phyloP scores from a whole-genome alignment of 495 filamentous ascomycete genomes.

The Aspergillus biplanus region DNA sequence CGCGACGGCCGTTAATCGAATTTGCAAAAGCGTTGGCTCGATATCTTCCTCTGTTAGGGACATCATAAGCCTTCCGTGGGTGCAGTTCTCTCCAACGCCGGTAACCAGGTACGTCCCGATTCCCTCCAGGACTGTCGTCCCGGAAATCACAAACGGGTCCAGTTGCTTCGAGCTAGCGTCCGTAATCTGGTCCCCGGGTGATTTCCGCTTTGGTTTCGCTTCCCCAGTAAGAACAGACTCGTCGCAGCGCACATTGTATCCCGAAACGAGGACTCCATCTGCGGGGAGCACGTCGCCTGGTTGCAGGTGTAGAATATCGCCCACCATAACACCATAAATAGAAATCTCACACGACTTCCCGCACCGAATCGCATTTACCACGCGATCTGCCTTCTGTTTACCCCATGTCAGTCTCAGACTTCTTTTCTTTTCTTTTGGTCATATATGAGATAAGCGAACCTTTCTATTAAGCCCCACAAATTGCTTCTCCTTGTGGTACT shows the following conservation, averaged over 20 bases:
- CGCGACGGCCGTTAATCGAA: too few species aligned
- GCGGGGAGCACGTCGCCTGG: neutral
- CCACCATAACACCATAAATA: neutral
- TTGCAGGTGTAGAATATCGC: neutral
- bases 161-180: neutral
- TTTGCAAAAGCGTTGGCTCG: too few species aligned
- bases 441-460: too few species aligned
- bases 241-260: neutral
- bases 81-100: neutral
- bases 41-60: too few species aligned
- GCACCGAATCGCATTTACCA: neutral
- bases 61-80: too few species aligned
- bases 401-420: too few species aligned
- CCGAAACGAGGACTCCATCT: neutral
- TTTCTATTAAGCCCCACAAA: too few species aligned
- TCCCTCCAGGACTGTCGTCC: conserved; percentile 60
- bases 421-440: too few species aligned
- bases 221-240: neutral
- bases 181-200: neutral
- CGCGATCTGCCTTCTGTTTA: neutral
- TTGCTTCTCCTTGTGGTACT: too few species aligned
- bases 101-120: conserved; percentile 60
- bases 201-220: neutral
- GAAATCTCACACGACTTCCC: neutral
- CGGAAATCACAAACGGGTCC: conserved; percentile 59